phyloP scores from a whole-genome alignment of 2,329 filamentous ascomycete species.

The Rhynchosporium secalis region DNA sequence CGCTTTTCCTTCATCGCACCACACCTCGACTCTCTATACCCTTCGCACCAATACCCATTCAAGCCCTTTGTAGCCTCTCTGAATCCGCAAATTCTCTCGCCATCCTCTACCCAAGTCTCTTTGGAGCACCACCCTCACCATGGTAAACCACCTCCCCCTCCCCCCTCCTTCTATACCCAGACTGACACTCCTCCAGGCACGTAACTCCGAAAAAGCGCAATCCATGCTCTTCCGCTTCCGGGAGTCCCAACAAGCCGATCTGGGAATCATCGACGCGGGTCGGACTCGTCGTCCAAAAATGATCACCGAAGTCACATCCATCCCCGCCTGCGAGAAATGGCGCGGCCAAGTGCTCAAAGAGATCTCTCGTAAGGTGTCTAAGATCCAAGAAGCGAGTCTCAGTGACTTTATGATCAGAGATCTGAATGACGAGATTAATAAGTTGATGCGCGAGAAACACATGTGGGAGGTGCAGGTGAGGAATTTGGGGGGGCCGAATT shows the following conservation, averaged over 20 bases:
- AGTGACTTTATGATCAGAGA: slow-evolving; percentile 97
- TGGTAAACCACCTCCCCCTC: slow-evolving; percentile 30
- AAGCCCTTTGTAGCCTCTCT: too few species aligned
- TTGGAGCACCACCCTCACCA: slow-evolving; percentile 27
- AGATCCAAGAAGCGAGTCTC: slow-evolving; percentile 89
- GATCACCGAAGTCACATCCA: slow-evolving; percentile 81
- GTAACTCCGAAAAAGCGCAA: slow-evolving; percentile 97
- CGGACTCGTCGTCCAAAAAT: slow-evolving; percentile 86
- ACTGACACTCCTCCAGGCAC: slow-evolving; percentile 59
- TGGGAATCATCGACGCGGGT: slow-evolving; percentile 92
- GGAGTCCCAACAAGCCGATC: slow-evolving; percentile 91
- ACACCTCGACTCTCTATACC: too few species aligned
- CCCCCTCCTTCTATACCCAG: neutral
- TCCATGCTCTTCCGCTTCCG: slow-evolving; percentile 99
- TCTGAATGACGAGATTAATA: slow-evolving; percentile 99
- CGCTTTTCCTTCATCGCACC: neutral
- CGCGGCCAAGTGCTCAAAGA: slow-evolving; percentile 96
- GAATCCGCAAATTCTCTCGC: too few species aligned
- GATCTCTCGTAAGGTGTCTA: slow-evolving; percentile 92
- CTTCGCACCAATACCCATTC: too few species aligned
- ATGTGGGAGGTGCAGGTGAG: slow-evolving; percentile 98
- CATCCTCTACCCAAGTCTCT: neutral
- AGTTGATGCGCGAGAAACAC: slow-evolving; percentile 97
- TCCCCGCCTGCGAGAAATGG: slow-evolving; percentile 95
- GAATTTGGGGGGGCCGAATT: slow-evolving; percentile 94